Evolutionary conservation across 202 grass and related monocot species (phyloP), one percentile per base, ranked within the genome.

Genomic region (Schoenoplectus tabernaemontani): DNA sequence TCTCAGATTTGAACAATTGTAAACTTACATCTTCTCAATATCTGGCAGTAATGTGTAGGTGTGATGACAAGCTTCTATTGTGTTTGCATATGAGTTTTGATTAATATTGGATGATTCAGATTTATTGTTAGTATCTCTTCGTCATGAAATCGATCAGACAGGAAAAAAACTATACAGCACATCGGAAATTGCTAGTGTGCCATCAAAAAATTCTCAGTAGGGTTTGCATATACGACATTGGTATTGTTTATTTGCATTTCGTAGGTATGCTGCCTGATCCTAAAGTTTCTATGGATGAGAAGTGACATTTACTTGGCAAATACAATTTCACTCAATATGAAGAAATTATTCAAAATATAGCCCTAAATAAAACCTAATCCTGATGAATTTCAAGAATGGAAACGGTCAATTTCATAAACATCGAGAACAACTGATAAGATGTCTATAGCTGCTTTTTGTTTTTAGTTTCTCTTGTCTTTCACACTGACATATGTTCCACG

Each of bases 91-190:
- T 36, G 46, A 32, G 34, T 32, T 9, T 72, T 1, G 3, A 54
- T 56, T 75, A 34, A 75, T 33, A 75, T 54, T 56, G 28, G 70
- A 75, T 7, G 13, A 30, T 75, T 68, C 3, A 68, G 64, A 68
- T 68, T 67, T 36, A 23, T 42, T 17, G n/a, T 10, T 13, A 61
- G 12, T 30, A 61, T 32, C n/a, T n/a, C n/a, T n/a, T n/a, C n/a
- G n/a, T n/a, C n/a, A n/a, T 37, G 33, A 62, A 62, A 62, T 62
- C 33, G 13, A 15, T 0, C 12, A 15, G 10, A 28, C 24, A 26
- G 9, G 57, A 26, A 10, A 8, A 11, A 58, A 24, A 8, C 7
- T 9, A 24, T 58, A 1, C 5, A 20, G 28, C 23, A 59, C 9
- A 50, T 12, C 3, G 13, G 22, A 59, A 59, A 22, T 59, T 59